Conservation (phyloP, 768 basidiomycete species). For the Phlegmacium glaucopus region DNA sequence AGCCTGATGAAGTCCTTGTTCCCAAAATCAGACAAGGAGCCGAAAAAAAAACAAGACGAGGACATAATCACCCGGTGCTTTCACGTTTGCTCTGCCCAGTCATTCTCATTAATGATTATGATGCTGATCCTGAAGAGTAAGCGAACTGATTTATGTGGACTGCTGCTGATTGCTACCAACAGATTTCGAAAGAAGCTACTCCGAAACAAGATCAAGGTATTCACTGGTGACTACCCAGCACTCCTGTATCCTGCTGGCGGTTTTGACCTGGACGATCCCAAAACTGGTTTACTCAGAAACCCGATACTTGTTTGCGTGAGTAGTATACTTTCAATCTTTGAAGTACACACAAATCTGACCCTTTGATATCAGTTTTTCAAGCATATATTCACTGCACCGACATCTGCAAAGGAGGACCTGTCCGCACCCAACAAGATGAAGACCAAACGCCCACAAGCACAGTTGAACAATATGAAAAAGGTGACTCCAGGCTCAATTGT, state of each 20-base stretch:
- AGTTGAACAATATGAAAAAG: slow-evolving; percentile 1
- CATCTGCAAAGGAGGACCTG: neutral
- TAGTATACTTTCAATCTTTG: neutral
- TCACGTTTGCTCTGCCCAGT: slow-evolving; percentile 1
- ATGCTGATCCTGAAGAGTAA: neutral
- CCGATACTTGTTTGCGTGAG: neutral
- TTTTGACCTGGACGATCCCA: neutral
- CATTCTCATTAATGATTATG: slow-evolving; percentile 1
- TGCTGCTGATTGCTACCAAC: neutral
- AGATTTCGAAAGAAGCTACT: neutral
- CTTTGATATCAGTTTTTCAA: slow-evolving; percentile 1
- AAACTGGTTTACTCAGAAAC: neutral
- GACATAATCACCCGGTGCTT: neutral
- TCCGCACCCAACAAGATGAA: neutral
- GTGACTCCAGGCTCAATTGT: slow-evolving; percentile 2
- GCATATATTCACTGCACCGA: slow-evolving; percentile 4
- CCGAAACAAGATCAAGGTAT: neutral
- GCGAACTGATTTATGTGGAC: neutral
- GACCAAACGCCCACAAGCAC: slow-evolving; percentile 2
- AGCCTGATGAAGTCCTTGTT: neutral
- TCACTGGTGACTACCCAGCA: neutral
- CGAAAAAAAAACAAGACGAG: neutral
- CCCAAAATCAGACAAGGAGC: neutral
- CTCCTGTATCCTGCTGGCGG: neutral
- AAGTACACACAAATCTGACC: neutral